Conservation (phyloP, 2,329 filamentous ascomycete species). For the Mycosphaerella sp. region DNA sequence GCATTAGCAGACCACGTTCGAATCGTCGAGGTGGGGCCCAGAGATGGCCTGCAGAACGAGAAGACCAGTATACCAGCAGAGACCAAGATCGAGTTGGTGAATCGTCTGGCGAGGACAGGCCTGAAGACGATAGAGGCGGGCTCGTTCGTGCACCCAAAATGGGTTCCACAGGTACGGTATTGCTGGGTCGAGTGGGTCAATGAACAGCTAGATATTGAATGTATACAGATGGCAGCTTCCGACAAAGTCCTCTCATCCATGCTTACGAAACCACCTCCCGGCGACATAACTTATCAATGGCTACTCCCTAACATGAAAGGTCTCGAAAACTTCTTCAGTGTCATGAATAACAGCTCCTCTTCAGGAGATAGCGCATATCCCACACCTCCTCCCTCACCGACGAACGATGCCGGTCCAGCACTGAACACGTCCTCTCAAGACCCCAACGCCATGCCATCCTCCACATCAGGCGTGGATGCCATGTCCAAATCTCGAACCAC, state of each 20-base stretch:
- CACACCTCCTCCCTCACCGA: conserved; percentile 37
- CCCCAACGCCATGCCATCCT: conserved; percentile 38
- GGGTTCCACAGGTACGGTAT: conserved; percentile 64
- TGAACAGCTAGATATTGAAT: conserved; percentile 7
- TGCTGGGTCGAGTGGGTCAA: background rate
- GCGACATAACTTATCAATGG: conserved; percentile 67
- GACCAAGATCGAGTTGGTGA: conserved; percentile 71
- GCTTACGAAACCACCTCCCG: conserved; percentile 51
- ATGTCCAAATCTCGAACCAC: conserved; percentile 44
- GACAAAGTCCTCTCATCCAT: conserved; percentile 66
- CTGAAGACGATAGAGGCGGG: conserved; percentile 71
- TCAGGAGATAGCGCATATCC: conserved; percentile 43
- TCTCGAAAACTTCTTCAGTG: conserved; percentile 54
- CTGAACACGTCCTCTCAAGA: conserved; percentile 39
- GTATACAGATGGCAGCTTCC: conserved; percentile 66
- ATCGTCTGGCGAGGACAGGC: conserved; percentile 61
- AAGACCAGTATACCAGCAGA: conserved; percentile 61
- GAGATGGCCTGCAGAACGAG: conserved; percentile 85
- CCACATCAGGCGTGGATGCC: conserved; percentile 32
- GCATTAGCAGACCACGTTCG: conserved; percentile 41
- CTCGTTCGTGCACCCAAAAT: conserved; percentile 76
- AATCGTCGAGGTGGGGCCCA: conserved; percentile 73
- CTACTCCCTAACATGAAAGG: conserved; percentile 72
- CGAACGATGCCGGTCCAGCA: conserved; percentile 34
- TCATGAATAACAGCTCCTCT: conserved; percentile 41